A percentile compares a stretch with the other conserved stretches of the same genome.
Evolutionary conservation across 331 rosid species (phyloP).

Genomic region (Stylosanthes scabra): DNA sequence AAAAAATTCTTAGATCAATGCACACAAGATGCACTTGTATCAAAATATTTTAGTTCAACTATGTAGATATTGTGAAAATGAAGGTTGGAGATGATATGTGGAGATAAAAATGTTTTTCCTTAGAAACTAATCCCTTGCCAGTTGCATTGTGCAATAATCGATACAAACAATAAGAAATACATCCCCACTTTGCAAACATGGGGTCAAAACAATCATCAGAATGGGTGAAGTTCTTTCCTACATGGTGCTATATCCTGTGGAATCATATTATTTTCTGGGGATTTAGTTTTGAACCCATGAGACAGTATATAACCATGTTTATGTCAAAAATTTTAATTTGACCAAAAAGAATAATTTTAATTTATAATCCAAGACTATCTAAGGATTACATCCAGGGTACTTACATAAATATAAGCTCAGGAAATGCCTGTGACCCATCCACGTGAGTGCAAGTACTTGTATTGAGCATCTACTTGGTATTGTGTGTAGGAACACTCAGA

Average conservation of each 20-base stretch:
- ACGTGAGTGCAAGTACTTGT: constrained; percentile 26
- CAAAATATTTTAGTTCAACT: too few species aligned
- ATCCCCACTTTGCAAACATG: constrained; percentile 1
- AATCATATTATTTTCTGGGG: constrained; percentile 22
- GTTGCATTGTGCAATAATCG: neutral
- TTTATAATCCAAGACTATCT: neutral
- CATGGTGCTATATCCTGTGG: constrained; percentile 3
- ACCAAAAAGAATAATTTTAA: neutral
- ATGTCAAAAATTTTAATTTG: constrained; percentile 5
- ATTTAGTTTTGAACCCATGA: neutral
- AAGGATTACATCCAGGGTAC: constrained; percentile 15
- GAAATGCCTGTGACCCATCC: constrained; percentile 4
- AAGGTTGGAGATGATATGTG: too few species aligned
- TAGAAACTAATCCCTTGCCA: too few species aligned
- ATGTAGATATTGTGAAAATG: too few species aligned
- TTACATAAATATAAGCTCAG: neutral
- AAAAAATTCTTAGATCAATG: too few species aligned
- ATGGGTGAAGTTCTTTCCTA: constrained; percentile 16
- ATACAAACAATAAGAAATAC: neutral
- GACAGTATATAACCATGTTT: constrained; percentile 1
- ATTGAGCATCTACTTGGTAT: constrained; percentile 51
- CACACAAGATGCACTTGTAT: too few species aligned
- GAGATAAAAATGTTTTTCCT: too few species aligned
- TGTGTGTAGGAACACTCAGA: constrained; percentile 92
- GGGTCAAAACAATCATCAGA: constrained; percentile 4